A percentile compares a stretch with the other conserved stretches of the same genome.
phyloP scores from a whole-genome alignment of 192 early-diverging fungal genomes.

The Pecoramyces ruminantium region DNA sequence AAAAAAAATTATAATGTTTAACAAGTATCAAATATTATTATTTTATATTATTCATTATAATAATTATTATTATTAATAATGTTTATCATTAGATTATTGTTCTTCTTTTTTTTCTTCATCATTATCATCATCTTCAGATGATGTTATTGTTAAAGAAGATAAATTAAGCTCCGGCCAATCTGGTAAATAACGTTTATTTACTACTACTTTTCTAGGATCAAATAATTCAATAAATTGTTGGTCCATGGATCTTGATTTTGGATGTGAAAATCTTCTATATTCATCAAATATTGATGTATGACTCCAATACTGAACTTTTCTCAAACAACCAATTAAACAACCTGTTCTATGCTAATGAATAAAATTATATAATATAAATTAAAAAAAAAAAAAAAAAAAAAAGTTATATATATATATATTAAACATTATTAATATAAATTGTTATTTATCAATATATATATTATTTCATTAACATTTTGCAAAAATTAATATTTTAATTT shows the following conservation, averaged over 20 bases:
- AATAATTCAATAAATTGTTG: conserved; percentile 56
- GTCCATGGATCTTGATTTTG: conserved; percentile 68
- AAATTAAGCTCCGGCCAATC: conserved; percentile 21
- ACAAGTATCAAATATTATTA: no score
- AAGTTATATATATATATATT: neutral
- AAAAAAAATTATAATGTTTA: no score
- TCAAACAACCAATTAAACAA: conserved; percentile 81
- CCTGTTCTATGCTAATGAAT: conserved; percentile 70
- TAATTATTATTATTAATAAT: no score
- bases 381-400: neutral
- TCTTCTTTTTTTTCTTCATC: no score
- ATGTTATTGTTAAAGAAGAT: no score
- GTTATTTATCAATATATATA: no score
- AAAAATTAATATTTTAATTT: no score
- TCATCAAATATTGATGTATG: conserved; percentile 96
- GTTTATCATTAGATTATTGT: no score
- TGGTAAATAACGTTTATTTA: conserved; percentile 19
- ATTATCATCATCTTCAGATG: no score
- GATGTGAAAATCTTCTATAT: conserved; percentile 77
- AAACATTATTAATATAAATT: no score
- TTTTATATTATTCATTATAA: no score
- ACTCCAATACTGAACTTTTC: conserved; percentile 89
- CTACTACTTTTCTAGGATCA: conserved; percentile 19
- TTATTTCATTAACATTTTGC: no score
- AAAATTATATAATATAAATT: neutral